Conservation (phyloP, 2,329 filamentous ascomycete genomes). For the Chaetomiaceae sp. region DNA sequence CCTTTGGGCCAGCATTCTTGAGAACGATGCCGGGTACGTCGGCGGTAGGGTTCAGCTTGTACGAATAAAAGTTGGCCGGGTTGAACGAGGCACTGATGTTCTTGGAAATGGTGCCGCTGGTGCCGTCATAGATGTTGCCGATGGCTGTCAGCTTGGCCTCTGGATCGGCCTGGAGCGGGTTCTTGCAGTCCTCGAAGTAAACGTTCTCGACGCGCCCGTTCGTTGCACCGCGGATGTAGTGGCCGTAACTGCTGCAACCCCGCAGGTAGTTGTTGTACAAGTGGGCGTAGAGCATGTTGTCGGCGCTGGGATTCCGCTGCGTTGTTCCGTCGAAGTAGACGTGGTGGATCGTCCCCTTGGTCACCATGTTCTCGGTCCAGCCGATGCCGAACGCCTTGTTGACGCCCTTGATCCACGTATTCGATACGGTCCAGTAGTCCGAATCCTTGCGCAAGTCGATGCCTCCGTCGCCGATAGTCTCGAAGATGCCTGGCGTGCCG, state of each 20-base stretch:
- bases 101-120: background rate
- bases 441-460: background rate
- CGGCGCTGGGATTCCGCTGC: background rate
- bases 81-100: background rate
- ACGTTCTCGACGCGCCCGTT: background rate
- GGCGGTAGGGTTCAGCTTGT: background rate
- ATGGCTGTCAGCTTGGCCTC: background rate
- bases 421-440: background rate
- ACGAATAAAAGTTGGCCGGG: background rate
- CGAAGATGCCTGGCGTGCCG: background rate
- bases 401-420: background rate
- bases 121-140: background rate
- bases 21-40: background rate
- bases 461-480: background rate
- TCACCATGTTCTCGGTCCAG: background rate
- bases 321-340: background rate
- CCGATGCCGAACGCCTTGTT: background rate
- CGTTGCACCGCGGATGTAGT: background rate
- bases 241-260: background rate
- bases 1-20: background rate
- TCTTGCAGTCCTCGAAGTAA: background rate
- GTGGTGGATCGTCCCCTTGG: background rate
- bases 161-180: background rate
- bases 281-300: background rate
- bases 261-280: background rate